Evolutionary conservation across 345 rosid species (phyloP).

Genomic region (Arabidopsis arenosa): DNA sequence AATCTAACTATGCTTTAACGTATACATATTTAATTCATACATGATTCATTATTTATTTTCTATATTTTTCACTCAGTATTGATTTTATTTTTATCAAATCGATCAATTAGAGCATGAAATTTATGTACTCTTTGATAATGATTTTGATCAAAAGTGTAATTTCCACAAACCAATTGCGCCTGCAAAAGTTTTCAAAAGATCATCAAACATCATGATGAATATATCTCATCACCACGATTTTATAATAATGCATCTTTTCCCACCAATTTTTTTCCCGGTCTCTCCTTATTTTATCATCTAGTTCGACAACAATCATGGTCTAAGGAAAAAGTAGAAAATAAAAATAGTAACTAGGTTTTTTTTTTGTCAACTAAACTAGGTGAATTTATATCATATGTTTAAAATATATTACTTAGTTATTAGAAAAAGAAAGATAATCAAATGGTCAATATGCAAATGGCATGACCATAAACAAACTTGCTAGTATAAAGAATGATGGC

Average conservation of each 20-base stretch:
- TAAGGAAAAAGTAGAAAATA: neutral
- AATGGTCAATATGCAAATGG: neutral
- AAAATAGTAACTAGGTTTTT: neutral
- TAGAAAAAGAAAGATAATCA: neutral
- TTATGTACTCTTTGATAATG: constrained; percentile 14
- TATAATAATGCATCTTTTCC: constrained; percentile 35
- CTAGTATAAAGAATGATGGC: neutral
- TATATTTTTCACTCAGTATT: neutral
- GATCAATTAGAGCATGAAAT: constrained; percentile 18
- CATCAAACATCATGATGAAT: constrained; percentile 40
- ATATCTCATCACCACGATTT: constrained; percentile 43
- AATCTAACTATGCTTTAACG: neutral
- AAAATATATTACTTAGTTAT: neutral
- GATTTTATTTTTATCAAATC: constrained; percentile 1
- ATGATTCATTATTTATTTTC: neutral
- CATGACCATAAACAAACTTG: neutral
- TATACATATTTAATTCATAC: neutral
- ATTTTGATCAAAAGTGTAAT: constrained; percentile 31
- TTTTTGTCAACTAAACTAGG: neutral
- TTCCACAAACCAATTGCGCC: constrained; percentile 28
- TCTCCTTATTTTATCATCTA: neutral
- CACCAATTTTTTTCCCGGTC: neutral
- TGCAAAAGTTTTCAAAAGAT: constrained; percentile 36
- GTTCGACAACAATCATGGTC: constrained; percentile 25
- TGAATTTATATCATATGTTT: neutral